Base-by-base conservation (phyloP, 768 basidiomycete genomes). In the Zangia roseola region DNA sequence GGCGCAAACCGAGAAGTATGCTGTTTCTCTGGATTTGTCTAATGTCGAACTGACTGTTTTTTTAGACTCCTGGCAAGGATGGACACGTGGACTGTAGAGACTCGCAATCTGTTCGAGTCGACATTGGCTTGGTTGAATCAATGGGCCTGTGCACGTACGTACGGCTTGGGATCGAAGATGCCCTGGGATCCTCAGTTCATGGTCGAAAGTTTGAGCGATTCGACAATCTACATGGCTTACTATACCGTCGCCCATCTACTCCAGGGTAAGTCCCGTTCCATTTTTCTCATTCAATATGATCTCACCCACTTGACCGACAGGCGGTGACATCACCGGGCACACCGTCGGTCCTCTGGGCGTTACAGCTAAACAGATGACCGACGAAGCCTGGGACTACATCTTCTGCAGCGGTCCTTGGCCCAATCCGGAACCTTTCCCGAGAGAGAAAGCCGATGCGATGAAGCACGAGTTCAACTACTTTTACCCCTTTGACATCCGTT, bases 61-160 rank as follows among this genome's bases (percentile, higher is more conserved):
- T 36, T 2, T 55, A 97, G 93, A 54, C 71, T 92, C 52, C 71
- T 97, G 59, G 80, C 78, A 8, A 80, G 75, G 59, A 94, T 98
- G 94, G 82, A 97, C 69, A 86, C 91, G 5, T 97, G 93, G 75
- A 82, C 83, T 25, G 64, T 75, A n/a, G 97, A 98, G 73, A 97
- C 95, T 1, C 82, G 94, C 25, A 84, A 99, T 70, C 81, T 79
- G 2, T 98, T 98, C 63, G 91, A 97, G 69, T 85, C 83, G 54
- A 91, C 90, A 7, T 74, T 99, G 63, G 87, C 82, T 42, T 99
- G 97, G 97, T 73, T 99, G 71, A 93, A 93, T 62, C 81, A 99
- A 69, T 99, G 97, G 97, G 97, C 97, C 2, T 99, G 97, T 68
- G 95, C 97, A n/a, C 81, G 97, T 33, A 92, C 91, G 6, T 98